These are phyloP conservation scores for Neolecta irregularis DNA, from an alignment of 1,139 yeast genomes.

Conservation along the genomic window DNA sequence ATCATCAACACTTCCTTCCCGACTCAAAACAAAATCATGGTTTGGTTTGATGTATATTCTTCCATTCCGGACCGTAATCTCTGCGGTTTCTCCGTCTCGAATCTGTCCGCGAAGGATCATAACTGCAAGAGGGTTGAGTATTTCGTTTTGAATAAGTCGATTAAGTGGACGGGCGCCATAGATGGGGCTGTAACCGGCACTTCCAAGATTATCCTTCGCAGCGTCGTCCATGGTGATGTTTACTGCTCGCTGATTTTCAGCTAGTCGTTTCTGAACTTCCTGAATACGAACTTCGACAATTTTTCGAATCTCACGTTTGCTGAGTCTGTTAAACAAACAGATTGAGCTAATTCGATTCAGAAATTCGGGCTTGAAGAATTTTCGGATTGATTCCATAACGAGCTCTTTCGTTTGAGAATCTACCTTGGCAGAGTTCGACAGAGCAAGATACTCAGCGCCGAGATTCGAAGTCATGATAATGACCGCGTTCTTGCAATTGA, in stretches of 20 bases:
- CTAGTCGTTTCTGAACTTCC: slow-evolving; percentile 78
- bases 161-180: slow-evolving; percentile 97
- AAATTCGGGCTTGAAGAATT: slow-evolving; percentile 94
- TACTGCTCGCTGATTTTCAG: slow-evolving; percentile 63
- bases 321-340: slow-evolving; percentile 63
- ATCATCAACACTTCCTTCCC: slow-evolving; percentile 34
- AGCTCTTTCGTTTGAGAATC: slow-evolving; percentile 51
- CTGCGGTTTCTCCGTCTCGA: slow-evolving; percentile 70
- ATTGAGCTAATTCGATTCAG: slow-evolving; percentile 88
- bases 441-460: slow-evolving; percentile 78
- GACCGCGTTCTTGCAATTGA: slow-evolving; percentile 83
- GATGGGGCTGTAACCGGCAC: slow-evolving; percentile 79
- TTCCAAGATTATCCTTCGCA: slow-evolving; percentile 68
- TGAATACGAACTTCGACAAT: slow-evolving; percentile 70
- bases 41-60: slow-evolving; percentile 62
- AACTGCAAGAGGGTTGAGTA: slow-evolving; percentile 79
- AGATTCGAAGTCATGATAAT: slow-evolving; percentile 93
- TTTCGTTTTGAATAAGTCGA: slow-evolving; percentile 76
- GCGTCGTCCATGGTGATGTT: slow-evolving; percentile 51
- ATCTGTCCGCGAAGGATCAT: slow-evolving; percentile 75
- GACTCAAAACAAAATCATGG: slow-evolving; percentile 41
- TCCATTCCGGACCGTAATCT: slow-evolving; percentile 43
- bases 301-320: slow-evolving; percentile 81
- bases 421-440: slow-evolving; percentile 36
- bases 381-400: slow-evolving; percentile 74